Conservation (phyloP, 208 protist species). For the Leishmania martiniquensis region DNA sequence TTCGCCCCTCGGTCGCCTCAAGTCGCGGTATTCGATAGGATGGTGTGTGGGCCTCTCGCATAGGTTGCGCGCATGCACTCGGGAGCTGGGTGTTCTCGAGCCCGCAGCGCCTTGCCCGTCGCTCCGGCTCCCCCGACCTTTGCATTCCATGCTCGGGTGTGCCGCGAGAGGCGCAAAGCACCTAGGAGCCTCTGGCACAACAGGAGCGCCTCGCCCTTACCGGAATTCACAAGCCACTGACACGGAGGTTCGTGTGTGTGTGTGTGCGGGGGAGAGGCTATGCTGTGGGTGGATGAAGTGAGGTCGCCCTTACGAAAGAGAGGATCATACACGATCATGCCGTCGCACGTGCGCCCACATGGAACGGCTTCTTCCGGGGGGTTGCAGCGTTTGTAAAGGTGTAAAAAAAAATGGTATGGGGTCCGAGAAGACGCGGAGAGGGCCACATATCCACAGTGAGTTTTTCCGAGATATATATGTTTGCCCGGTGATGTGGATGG, state of each 20-base stretch:
- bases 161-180: not conserved
- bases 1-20: not conserved
- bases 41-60: not conserved
- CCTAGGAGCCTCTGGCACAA: not conserved
- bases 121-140: not conserved
- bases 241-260: not conserved
- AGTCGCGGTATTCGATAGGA: not conserved
- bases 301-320: not conserved
- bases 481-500: not conserved
- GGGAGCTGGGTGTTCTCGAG: not conserved
- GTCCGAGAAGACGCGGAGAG: not conserved
- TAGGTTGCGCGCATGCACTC: not conserved
- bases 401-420: not conserved
- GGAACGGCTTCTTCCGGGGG: not conserved
- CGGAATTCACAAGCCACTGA: too few species aligned
- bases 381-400: not conserved
- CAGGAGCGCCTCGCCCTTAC: not conserved
- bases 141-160: not conserved
- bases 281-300: too few species aligned
- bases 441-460: not conserved
- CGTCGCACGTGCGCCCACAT: not conserved
- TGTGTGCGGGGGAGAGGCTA: not conserved
- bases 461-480: too few species aligned
- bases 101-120: not conserved
- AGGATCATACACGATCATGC: not conserved